These are phyloP conservation scores for Phytophthora boehmeriae DNA, from an alignment of 352 stramenopile genomes.

Conservation along the genomic window DNA sequence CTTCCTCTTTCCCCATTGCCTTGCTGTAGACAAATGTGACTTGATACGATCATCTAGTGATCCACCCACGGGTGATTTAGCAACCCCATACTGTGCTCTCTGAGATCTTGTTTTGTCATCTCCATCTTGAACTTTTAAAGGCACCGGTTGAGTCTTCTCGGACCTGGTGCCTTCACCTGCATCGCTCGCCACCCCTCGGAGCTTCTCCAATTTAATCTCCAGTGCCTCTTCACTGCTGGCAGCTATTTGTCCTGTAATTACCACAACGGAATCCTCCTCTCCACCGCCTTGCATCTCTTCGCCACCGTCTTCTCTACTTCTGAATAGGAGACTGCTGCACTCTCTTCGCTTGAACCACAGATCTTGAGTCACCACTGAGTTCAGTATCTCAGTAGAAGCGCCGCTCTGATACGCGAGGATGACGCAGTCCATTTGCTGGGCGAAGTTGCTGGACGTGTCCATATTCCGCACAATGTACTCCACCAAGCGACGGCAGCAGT, in stretches of 20 bases:
- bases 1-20: not conserved
- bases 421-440: conserved; percentile 65
- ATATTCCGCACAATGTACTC: conserved; percentile 60
- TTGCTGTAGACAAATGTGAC: not conserved
- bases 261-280: too few species aligned
- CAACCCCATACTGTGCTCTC: not conserved
- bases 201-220: too few species aligned
- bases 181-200: too few species aligned
- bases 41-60: not conserved
- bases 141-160: too few species aligned
- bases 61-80: not conserved
- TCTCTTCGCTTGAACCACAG: conserved; percentile 40
- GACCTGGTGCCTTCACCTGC: too few species aligned
- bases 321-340: not conserved
- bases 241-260: too few species aligned
- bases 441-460: conserved; percentile 55
- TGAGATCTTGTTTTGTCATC: not conserved
- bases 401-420: conserved; percentile 64
- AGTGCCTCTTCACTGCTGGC: too few species aligned
- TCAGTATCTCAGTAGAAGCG: conserved; percentile 41
- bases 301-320: not conserved
- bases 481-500: conserved; percentile 53
- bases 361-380: conserved; percentile 51
- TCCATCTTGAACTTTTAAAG: too few species aligned
- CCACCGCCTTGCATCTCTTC: not conserved